Percentiles rank a stretch among this genome's conserved stretches.
Conservation (phyloP, 1,284 basidiomycete genomes). For the Pascua guehoae region DNA sequence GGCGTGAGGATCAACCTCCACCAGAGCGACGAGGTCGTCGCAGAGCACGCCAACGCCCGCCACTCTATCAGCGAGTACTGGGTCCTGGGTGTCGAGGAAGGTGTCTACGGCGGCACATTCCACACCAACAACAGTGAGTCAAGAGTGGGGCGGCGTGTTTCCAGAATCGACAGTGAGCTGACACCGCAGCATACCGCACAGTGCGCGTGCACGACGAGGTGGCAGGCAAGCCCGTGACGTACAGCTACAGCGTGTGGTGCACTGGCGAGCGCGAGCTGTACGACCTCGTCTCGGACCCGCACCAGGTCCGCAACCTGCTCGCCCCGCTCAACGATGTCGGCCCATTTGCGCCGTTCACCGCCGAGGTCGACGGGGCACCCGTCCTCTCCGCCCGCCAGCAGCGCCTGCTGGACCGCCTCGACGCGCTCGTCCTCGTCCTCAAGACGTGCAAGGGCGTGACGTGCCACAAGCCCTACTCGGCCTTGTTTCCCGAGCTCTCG, state of each 20-base stretch:
- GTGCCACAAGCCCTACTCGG: conserved; percentile 29
- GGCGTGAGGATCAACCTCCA: conserved; percentile 30
- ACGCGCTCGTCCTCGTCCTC: conserved; percentile 38
- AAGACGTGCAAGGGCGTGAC: conserved; percentile 34
- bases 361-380: too few species aligned
- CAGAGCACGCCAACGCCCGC: conserved; percentile 1
- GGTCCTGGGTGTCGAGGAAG: conserved; percentile 33
- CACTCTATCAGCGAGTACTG: conserved; percentile 38
- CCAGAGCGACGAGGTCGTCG: background rate
- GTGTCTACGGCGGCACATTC: conserved; percentile 22
- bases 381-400: background rate
- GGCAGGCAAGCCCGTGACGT: conserved; percentile 10
- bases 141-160: too few species aligned
- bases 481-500: conserved; percentile 22
- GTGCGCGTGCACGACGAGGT: conserved; percentile 30
- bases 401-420: conserved; percentile 25
- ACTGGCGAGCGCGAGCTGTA: conserved; percentile 45
- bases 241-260: conserved; percentile 41
- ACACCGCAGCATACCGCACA: conserved; percentile 29
- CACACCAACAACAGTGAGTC: conserved; percentile 27
- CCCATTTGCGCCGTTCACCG: too few species aligned
- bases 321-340: too few species aligned
- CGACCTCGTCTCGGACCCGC: conserved; percentile 32
- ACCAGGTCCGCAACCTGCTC: conserved; percentile 33
- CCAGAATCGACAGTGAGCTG: background rate